Percentiles rank a stretch among this genome's conserved stretches.
Evolutionary conservation across 2,329 filamentous ascomycete genomes (phyloP).

Genomic region (Helotiales sp.): DNA sequence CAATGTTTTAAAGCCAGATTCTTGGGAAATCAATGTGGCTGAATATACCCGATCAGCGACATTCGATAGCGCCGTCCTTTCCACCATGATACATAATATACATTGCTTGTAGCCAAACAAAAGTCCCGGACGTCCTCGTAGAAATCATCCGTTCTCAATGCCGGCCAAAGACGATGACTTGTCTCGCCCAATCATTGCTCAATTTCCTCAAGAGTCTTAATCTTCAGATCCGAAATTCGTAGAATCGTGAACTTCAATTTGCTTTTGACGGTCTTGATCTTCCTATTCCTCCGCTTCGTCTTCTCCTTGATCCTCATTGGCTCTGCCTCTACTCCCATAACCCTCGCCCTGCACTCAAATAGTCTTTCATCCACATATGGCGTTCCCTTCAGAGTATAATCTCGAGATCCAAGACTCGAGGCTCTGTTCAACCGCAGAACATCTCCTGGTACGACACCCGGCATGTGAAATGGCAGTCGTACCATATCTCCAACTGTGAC

Average conservation of each 20-base stretch:
- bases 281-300: conserved; percentile 77
- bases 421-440: conserved; percentile 87
- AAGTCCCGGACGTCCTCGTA: background rate
- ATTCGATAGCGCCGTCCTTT: background rate
- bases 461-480: conserved; percentile 81
- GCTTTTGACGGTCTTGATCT: conserved; percentile 78
- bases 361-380: conserved; percentile 84
- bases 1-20: background rate
- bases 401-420: conserved; percentile 79
- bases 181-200: conserved; percentile 33
- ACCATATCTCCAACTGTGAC: conserved; percentile 76
- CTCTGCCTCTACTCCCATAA: conserved; percentile 83
- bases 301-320: conserved; percentile 79
- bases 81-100: conserved; percentile 17
- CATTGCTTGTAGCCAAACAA: conserved; percentile 12
- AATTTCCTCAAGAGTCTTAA: conserved; percentile 50
- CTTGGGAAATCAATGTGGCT: background rate
- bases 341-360: conserved; percentile 83
- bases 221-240: conserved; percentile 76
- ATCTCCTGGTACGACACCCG: conserved; percentile 78
- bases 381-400: conserved; percentile 84
- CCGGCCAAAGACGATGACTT: background rate
- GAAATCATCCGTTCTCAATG: background rate
- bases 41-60: background rate
- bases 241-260: conserved; percentile 91